phyloP scores from a whole-genome alignment of 805 yeast species.

The Kuraishia hungarica region DNA sequence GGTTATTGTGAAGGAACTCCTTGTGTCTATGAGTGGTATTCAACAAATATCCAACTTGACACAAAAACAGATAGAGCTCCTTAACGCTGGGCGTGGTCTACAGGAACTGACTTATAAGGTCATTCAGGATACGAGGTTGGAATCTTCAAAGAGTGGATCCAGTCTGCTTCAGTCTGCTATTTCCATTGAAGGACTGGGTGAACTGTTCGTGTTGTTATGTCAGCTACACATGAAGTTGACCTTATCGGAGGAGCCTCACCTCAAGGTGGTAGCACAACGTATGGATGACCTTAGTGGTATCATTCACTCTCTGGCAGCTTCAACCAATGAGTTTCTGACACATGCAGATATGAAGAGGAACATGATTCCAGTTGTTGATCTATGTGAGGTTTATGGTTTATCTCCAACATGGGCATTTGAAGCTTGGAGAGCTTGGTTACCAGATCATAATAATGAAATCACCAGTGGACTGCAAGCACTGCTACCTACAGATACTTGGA shows the following conservation, averaged over 20 bases:
- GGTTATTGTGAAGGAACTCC: constrained; percentile 56
- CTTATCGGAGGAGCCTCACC: constrained; percentile 22
- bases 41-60: constrained; percentile 62
- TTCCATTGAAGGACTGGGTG: constrained; percentile 39
- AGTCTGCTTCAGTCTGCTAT: constrained; percentile 39
- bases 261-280: constrained; percentile 63
- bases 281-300: constrained; percentile 66
- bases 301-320: constrained; percentile 54
- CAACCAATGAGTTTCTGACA: constrained; percentile 43
- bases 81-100: constrained; percentile 58
- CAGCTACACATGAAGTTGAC: constrained; percentile 34
- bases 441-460: constrained; percentile 1
- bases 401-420: constrained; percentile 64
- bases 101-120: constrained; percentile 45
- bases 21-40: constrained; percentile 73
- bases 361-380: constrained; percentile 31
- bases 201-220: constrained; percentile 58
- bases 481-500: constrained; percentile 12
- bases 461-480: constrained; percentile 2
- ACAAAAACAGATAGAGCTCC: constrained; percentile 49
- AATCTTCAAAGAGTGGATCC: constrained; percentile 35
- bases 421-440: constrained; percentile 49
- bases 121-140: constrained; percentile 51
- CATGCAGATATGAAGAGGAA: constrained; percentile 21
- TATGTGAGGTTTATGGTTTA: constrained; percentile 34